Percentiles rank a stretch among this genome's conserved stretches.
These are phyloP conservation scores for Amoebophrya sp. DNA, from an alignment of 169 alveolate genomes.

Conservation along the genomic window DNA sequence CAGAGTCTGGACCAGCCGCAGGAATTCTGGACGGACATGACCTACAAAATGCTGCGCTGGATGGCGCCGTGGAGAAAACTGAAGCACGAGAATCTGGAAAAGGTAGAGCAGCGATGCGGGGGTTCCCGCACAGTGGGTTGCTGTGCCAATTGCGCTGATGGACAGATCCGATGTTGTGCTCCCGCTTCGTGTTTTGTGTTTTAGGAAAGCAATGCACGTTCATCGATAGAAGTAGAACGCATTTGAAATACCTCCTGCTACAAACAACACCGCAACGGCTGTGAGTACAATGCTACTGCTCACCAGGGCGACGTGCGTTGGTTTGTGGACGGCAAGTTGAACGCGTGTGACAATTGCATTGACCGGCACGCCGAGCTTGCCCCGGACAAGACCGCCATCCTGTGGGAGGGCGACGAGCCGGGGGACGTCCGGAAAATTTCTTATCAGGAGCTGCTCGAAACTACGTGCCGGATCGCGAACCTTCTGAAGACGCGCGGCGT, in stretches of 20 bases:
- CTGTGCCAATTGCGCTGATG: too few relatives aligned
- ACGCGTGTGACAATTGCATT: conserved; percentile 7
- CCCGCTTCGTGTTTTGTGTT: too few relatives aligned
- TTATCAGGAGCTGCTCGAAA: conserved; percentile 46
- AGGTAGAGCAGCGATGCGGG: background rate
- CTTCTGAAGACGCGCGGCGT: background rate
- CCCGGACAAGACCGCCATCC: conserved; percentile 54
- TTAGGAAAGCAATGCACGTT: too few relatives aligned
- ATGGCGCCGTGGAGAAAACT: background rate
- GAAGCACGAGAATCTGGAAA: background rate
- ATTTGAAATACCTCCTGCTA: too few relatives aligned
- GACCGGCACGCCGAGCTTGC: conserved; percentile 63
- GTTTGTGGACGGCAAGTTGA: conserved; percentile 13
- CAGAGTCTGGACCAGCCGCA: background rate
- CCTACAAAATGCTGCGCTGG: background rate
- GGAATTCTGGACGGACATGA: conserved; percentile 7
- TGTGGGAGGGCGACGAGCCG: conserved; percentile 69
- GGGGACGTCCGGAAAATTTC: conserved; percentile 41
- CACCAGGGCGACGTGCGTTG: conserved; percentile 8
- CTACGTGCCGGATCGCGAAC: background rate
- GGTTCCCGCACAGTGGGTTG: background rate
- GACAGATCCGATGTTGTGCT: too few relatives aligned
- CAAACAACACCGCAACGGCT: too few relatives aligned
- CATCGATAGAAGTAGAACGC: too few relatives aligned
- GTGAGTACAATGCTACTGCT: too few relatives aligned